Percentiles rank a stretch among this genome's conserved stretches.
These are phyloP conservation scores for Beauveria asiatica DNA, from an alignment of 2,329 filamentous ascomycete species.

Conservation along the genomic window DNA sequence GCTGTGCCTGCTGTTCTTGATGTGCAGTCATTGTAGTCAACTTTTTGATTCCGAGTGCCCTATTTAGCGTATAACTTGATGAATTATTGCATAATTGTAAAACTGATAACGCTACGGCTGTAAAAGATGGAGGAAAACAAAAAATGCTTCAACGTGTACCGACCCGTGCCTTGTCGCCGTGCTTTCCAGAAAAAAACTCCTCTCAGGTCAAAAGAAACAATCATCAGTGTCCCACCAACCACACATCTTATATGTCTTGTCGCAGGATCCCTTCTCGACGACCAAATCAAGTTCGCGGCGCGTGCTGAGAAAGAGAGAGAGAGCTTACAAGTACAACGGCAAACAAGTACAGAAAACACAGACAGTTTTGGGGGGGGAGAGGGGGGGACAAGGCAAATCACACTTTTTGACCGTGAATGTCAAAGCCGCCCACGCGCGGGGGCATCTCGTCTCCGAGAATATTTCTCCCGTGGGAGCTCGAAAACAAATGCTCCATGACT, in stretches of 20 bases:
- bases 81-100: neutral
- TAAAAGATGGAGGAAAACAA: neutral
- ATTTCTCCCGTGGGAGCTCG: constrained; percentile 21
- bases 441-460: constrained; percentile 16
- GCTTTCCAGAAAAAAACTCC: neutral
- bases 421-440: neutral
- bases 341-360: too few relatives aligned
- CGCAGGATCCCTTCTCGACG: too few relatives aligned
- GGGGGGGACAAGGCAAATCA: neutral
- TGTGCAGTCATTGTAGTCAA: neutral
- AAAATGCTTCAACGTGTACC: neutral
- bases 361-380: neutral
- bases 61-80: neutral
- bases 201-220: neutral
- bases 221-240: neutral
- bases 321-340: too few relatives aligned
- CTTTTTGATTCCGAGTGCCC: too few relatives aligned
- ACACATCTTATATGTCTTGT: too few relatives aligned
- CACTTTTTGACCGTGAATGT: neutral
- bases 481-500: constrained; percentile 72
- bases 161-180: neutral
- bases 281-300: too few relatives aligned
- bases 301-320: too few relatives aligned
- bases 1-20: neutral
- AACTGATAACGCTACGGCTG: neutral